Conservation (phyloP, 2,329 filamentous ascomycete genomes). For the Magnaporthiopsis rhizophila region DNA sequence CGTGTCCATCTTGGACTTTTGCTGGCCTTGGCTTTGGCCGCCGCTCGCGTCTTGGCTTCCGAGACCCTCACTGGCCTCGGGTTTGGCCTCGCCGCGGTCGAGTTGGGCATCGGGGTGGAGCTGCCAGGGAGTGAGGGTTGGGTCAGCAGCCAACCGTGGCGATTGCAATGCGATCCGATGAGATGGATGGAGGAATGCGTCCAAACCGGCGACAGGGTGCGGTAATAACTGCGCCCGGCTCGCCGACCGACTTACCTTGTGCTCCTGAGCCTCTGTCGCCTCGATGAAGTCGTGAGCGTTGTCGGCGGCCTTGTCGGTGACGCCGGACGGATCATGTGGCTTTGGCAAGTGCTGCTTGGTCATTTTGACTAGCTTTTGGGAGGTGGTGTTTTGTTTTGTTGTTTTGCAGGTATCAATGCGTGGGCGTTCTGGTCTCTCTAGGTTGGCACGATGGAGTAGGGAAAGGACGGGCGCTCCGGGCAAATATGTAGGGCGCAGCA, state of each 20-base stretch:
- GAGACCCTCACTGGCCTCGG: neutral
- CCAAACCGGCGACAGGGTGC: neutral
- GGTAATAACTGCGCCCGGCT: neutral
- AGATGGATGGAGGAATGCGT: neutral
- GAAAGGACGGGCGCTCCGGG: too few species aligned
- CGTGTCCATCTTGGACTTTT: constrained; percentile 5
- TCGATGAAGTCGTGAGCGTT: constrained; percentile 6
- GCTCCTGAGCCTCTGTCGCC: constrained; percentile 4
- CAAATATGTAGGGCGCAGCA: neutral
- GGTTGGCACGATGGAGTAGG: neutral
- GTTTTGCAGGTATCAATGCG: neutral
- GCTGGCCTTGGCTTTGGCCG: neutral
- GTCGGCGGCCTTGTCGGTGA: constrained; percentile 4
- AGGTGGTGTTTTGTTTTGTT: neutral
- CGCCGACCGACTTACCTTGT: too few species aligned
- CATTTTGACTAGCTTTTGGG: neutral
- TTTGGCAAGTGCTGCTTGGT: neutral
- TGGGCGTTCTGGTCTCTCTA: neutral
- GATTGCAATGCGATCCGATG: neutral
- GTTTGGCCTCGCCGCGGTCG: constrained; percentile 1
- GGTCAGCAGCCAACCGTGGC: neutral
- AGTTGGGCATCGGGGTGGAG: constrained; percentile 1
- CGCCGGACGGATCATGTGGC: constrained; percentile 1
- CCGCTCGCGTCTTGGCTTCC: neutral
- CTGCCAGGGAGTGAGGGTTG: neutral